A percentile compares a stretch with the other conserved stretches of the same genome.
Conservation (phyloP, 2,329 filamentous ascomycete species). For the Westerdykella ornata region DNA sequence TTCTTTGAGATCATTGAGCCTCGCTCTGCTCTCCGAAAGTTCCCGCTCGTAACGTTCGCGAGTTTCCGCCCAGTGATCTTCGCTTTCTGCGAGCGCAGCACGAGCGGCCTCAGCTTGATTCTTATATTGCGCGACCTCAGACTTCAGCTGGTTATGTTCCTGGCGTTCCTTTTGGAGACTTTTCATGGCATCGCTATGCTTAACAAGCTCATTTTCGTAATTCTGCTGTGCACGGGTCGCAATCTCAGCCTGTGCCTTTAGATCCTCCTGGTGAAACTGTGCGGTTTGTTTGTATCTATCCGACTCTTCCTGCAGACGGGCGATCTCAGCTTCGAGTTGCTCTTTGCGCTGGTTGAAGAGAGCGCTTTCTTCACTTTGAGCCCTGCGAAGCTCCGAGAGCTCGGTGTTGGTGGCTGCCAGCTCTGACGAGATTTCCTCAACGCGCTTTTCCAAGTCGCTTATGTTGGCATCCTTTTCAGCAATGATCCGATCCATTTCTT, state of each 20-base stretch:
- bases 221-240: constrained; percentile 88
- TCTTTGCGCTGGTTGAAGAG: constrained; percentile 75
- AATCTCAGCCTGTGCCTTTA: constrained; percentile 89
- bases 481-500: constrained; percentile 72
- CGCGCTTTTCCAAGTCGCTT: constrained; percentile 71
- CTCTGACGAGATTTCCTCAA: constrained; percentile 78
- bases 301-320: constrained; percentile 74
- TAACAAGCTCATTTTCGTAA: constrained; percentile 89
- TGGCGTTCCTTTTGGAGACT: constrained; percentile 68
- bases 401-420: constrained; percentile 75
- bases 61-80: constrained; percentile 82
- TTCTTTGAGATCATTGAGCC: constrained; percentile 74
- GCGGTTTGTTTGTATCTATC: constrained; percentile 72
- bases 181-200: constrained; percentile 92
- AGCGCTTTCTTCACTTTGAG: constrained; percentile 67
- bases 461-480: constrained; percentile 74
- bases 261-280: constrained; percentile 80
- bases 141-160: constrained; percentile 76
- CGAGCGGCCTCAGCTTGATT: constrained; percentile 82
- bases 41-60: constrained; percentile 77
- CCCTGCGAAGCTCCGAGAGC: constrained; percentile 69
- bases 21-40: constrained; percentile 66
- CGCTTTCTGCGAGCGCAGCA: constrained; percentile 68
- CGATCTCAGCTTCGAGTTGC: constrained; percentile 69
- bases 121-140: constrained; percentile 65